Percentiles rank a stretch among this genome's conserved stretches.
Evolutionary conservation across 2,329 filamentous ascomycete genomes (phyloP).

Genomic region (Ceratocystis destructans): DNA sequence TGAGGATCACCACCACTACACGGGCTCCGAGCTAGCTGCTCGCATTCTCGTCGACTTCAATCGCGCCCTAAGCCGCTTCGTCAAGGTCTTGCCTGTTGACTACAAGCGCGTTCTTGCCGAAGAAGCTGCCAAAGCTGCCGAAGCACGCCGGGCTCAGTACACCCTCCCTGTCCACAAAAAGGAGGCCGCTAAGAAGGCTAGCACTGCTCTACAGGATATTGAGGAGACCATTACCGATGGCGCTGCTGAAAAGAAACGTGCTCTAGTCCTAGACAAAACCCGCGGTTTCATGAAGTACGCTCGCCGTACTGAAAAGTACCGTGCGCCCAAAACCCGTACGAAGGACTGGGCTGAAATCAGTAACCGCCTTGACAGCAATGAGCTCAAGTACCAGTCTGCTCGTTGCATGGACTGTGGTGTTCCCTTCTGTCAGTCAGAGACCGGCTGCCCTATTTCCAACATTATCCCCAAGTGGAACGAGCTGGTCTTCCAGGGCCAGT

Average conservation of each 20-base stretch:
- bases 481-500: conserved; percentile 59
- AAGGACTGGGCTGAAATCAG: conserved; percentile 92
- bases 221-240: conserved; percentile 84
- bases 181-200: conserved; percentile 33
- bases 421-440: conserved; percentile 93
- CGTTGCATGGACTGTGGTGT: conserved; percentile 99
- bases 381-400: conserved; percentile 91
- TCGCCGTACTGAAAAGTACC: conserved; percentile 85
- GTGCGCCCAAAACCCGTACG: conserved; percentile 65
- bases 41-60: conserved; percentile 92
- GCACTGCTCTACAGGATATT: conserved; percentile 58
- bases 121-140: conserved; percentile 71
- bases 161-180: conserved; percentile 64
- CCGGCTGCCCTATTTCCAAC: conserved; percentile 89
- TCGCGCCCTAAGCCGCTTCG: conserved; percentile 73
- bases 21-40: conserved; percentile 84
- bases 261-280: conserved; percentile 92
- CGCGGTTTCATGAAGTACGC: conserved; percentile 96
- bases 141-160: conserved; percentile 73
- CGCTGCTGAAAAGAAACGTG: conserved; percentile 77
- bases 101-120: conserved; percentile 88
- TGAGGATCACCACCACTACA: conserved; percentile 96
- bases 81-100: conserved; percentile 87
- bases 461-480: conserved; percentile 98
- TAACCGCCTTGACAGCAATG: conserved; percentile 75